phyloP scores from a whole-genome alignment of 2,329 filamentous ascomycete genomes.

The Cladosporium sp. region DNA sequence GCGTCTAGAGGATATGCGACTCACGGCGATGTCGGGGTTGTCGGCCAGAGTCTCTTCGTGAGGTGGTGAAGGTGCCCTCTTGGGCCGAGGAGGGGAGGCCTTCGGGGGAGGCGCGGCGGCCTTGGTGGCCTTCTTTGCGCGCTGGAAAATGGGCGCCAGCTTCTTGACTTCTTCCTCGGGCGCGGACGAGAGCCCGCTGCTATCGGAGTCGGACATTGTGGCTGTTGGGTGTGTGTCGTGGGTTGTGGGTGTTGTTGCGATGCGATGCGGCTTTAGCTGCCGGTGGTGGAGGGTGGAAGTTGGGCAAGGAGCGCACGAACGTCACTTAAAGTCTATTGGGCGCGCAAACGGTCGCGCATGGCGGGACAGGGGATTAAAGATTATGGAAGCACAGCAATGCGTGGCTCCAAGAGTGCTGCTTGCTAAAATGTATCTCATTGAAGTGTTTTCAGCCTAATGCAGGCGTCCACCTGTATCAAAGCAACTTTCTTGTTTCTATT shows the following conservation, averaged over 20 bases:
- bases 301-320: background rate
- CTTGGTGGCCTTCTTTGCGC: conserved; percentile 36
- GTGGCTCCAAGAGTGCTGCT: background rate
- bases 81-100: conserved; percentile 39
- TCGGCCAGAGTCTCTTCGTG: conserved; percentile 88
- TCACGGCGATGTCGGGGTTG: conserved; percentile 84
- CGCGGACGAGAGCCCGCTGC: conserved; percentile 53
- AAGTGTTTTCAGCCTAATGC: no score
- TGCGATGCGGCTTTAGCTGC: no score
- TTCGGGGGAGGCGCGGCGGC: conserved; percentile 41
- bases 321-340: background rate
- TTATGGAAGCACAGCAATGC: background rate
- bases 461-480: no score
- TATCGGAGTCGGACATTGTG: conserved; percentile 44
- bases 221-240: conserved; percentile 11
- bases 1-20: conserved; percentile 39
- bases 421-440: no score
- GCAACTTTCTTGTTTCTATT: no score
- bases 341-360: background rate
- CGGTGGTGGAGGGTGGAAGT: no score
- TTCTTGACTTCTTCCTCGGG: conserved; percentile 50
- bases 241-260: background rate
- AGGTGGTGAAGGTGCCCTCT: conserved; percentile 78
- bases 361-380: background rate
- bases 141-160: conserved; percentile 32